These are phyloP conservation scores for Taphrina confusa DNA, from an alignment of 1,139 yeast species.

Conservation along the genomic window DNA sequence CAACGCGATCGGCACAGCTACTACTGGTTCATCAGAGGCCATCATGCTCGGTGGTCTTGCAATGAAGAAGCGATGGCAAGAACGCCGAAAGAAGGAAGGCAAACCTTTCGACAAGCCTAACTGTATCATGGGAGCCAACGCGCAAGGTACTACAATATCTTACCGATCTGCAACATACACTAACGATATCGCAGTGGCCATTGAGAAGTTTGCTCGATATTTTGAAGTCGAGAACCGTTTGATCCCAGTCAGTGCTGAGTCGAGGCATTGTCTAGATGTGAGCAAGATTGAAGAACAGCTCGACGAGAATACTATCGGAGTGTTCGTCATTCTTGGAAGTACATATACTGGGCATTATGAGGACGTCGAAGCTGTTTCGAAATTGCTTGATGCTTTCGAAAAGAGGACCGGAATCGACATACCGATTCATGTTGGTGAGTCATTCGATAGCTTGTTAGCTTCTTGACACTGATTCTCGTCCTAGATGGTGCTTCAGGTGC, in stretches of 20 bases:
- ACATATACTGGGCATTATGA: conserved; percentile 94
- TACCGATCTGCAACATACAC: too few species aligned
- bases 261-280: conserved; percentile 67
- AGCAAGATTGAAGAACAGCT: conserved; percentile 60
- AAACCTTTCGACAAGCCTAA: conserved; percentile 69
- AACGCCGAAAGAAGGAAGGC: conserved; percentile 60
- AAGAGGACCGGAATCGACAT: conserved; percentile 65
- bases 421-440: conserved; percentile 69
- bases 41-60: conserved; percentile 92
- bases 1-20: conserved; percentile 78
- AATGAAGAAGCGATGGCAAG: conserved; percentile 86
- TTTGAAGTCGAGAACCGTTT: conserved; percentile 86
- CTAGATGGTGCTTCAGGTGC: conserved; percentile 89
- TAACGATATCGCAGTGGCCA: conserved; percentile 53
- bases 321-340: conserved; percentile 83
- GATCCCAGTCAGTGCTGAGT: conserved; percentile 59
- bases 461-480: too few species aligned
- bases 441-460: too few species aligned
- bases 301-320: conserved; percentile 92
- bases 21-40: conserved; percentile 93
- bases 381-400: conserved; percentile 67
- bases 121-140: conserved; percentile 90
- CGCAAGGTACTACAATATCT: conserved; percentile 55
- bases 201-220: conserved; percentile 90
- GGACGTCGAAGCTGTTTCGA: conserved; percentile 62